Base-by-base conservation (phyloP, 2,329 filamentous ascomycete species). In the Aspergillus novofumigatus region DNA sequence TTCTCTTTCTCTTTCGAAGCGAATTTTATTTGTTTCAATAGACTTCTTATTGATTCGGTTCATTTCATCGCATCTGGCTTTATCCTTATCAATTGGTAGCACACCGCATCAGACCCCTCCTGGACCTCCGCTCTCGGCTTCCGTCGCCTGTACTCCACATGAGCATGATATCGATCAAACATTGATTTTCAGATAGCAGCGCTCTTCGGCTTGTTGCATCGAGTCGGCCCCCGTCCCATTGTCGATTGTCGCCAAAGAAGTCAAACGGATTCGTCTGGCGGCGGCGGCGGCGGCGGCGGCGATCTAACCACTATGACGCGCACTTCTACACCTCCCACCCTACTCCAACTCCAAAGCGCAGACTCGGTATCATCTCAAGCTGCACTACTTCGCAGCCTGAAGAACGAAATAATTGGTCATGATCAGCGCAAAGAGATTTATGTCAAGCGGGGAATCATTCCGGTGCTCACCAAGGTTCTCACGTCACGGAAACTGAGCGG, bases 341-440 rank as follows among this genome's bases (percentile, higher is more conserved):
- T 86, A 52, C 74, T 80, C 55, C 81, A 85, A 69, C 77, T 89
- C 55, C 80, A 80, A 61, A 81, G 77, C 65, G 81, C 86, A 60
- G 75, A 73, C 50, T 77, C 72, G 58, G 62, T 70, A 55, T 70
- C 68, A 44, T 68, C 69, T 49, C 76, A 75, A 59, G 67, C 83
- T 44, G 77, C 80, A 26, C 83, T 86, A 51, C 80, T 97, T 48
- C 85, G 87, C 62, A 80, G 81, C 45, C 78, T 99, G 29, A 97
- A 96, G 78, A 94, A 96, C 73, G 89, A 94, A 61, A 83, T 96
- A 50, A 86, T 96, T 59, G 94, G 94, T 25, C 91, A 97, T 73
- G 83, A 89, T 35, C 87, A 93, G 72, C 87, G 88, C 72, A 99
- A 99, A 75, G 88, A 93, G 74, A 76, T 85, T 56, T 92, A 88